These are phyloP conservation scores for Durotheca rogersii DNA, from an alignment of 495 filamentous ascomycete genomes.

Conservation along the genomic window DNA sequence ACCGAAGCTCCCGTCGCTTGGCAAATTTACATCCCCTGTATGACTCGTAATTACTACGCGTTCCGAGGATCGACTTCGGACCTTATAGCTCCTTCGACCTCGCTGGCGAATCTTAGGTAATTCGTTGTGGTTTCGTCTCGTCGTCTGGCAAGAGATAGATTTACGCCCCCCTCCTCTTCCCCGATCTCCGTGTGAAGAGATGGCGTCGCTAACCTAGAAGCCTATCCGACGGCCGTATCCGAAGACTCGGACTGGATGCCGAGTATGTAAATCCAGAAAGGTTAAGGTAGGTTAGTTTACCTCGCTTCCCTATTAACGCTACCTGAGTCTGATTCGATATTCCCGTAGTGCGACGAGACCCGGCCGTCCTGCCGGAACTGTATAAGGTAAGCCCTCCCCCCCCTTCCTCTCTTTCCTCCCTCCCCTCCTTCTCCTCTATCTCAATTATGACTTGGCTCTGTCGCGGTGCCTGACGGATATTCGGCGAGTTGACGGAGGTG, in stretches of 20 bases:
- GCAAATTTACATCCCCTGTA: not conserved
- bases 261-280: slow-evolving; percentile 29
- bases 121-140: too few species aligned
- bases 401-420: too few species aligned
- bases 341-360: slow-evolving; percentile 23
- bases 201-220: slow-evolving; percentile 19
- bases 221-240: slow-evolving; percentile 23
- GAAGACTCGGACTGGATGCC: slow-evolving; percentile 29
- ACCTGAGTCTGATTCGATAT: slow-evolving; percentile 8
- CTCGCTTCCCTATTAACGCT: not conserved
- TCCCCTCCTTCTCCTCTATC: too few species aligned
- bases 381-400: slow-evolving; percentile 14
- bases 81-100: slow-evolving; percentile 5
- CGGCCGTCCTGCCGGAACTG: slow-evolving; percentile 27
- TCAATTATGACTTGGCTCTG: too few species aligned
- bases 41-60: slow-evolving; percentile 21
- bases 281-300: slow-evolving; percentile 27
- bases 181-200: not conserved
- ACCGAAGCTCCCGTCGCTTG: slow-evolving; percentile 15
- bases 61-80: slow-evolving; percentile 14
- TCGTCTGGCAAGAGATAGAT: too few species aligned
- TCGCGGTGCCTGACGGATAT: too few species aligned
- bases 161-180: not conserved
- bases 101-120: not conserved
- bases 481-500: too few species aligned